A percentile compares a stretch with the other conserved stretches of the same genome.
Evolutionary conservation across 2,329 filamentous ascomycete genomes (phyloP).

Genomic region (Ramularia endophylla): DNA sequence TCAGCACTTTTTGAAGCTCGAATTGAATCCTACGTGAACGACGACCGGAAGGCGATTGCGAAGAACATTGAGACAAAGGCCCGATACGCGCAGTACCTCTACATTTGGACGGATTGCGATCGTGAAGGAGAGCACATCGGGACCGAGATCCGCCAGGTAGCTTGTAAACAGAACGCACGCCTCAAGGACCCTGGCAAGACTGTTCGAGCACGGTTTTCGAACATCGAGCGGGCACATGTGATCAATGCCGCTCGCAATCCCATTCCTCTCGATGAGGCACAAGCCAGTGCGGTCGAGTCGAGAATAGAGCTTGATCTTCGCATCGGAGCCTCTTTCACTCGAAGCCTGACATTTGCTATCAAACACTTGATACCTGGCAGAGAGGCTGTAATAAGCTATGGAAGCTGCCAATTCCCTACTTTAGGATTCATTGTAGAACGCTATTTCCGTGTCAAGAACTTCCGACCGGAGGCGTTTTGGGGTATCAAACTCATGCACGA

Average conservation of each 20-base stretch:
- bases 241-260: conserved; percentile 74
- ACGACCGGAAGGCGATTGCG: conserved; percentile 73
- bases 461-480: conserved; percentile 91
- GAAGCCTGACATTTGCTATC: conserved; percentile 77
- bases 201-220: conserved; percentile 87
- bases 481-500: conserved; percentile 76
- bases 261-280: conserved; percentile 71
- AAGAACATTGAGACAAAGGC: conserved; percentile 81
- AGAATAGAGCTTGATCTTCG: conserved; percentile 89
- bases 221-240: conserved; percentile 92
- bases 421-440: conserved; percentile 95
- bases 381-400: conserved; percentile 41
- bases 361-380: conserved; percentile 58
- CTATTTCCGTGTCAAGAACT: conserved; percentile 90
- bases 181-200: conserved; percentile 56
- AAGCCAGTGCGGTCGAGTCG: conserved; percentile 80
- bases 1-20: conserved; percentile 74
- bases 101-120: conserved; percentile 99
- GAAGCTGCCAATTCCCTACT: conserved; percentile 92
- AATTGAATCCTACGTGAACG: conserved; percentile 61
- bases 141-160: conserved; percentile 78
- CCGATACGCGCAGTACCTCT: conserved; percentile 63
- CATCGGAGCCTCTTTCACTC: conserved; percentile 87
- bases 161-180: conserved; percentile 62
- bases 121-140: conserved; percentile 97